phyloP scores from a whole-genome alignment of 129 eudicot species.

The Solidago caesia region DNA sequence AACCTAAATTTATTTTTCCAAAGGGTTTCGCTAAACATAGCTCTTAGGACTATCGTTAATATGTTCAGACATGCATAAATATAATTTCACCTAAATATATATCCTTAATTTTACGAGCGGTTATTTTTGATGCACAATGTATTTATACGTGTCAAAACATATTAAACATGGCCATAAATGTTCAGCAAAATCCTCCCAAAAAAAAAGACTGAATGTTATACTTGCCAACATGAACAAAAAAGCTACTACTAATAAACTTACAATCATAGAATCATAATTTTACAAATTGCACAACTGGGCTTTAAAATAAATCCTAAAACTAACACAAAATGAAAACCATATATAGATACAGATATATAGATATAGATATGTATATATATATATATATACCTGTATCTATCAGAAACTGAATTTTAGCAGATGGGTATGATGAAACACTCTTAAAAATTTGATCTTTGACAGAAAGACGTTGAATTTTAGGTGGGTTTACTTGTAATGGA shows the following conservation, averaged over 20 bases:
- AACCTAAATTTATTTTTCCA: not conserved
- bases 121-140: no score
- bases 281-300: slow-evolving; percentile 1
- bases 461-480: not conserved
- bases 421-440: not conserved
- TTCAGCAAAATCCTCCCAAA: no score
- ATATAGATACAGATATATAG: not conserved
- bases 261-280: slow-evolving; percentile 15
- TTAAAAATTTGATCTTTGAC: not conserved
- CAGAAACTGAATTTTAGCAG: slow-evolving; percentile 5
- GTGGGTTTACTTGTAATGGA: slow-evolving; percentile 19
- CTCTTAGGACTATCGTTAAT: no score
- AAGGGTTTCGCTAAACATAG: no score
- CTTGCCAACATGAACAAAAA: slow-evolving; percentile 14
- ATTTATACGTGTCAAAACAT: no score
- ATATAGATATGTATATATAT: not conserved
- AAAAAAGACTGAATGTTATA: not conserved
- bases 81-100: no score
- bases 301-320: slow-evolving; percentile 21
- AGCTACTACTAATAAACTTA: not conserved
- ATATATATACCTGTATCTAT: slow-evolving; percentile 19
- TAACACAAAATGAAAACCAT: not conserved
- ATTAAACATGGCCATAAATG: not conserved
- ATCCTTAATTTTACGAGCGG: no score
- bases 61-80: no score